Base-by-base conservation (phyloP, 169 alveolate genomes). In the Nephromyces sp. region DNA sequence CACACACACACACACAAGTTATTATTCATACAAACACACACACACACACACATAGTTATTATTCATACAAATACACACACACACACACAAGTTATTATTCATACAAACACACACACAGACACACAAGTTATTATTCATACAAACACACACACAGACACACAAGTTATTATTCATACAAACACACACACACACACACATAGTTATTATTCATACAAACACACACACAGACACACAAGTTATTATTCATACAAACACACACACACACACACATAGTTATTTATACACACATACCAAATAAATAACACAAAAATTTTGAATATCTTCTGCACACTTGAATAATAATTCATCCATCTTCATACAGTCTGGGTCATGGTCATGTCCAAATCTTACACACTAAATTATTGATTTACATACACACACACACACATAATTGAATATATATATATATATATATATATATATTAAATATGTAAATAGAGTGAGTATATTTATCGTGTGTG, bases 301-400 rank as follows among this genome's bases (percentile, higher is more conserved):
- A 25, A 92, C 98, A 65, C 98, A 96, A 81, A 95, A 95, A 68
- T 93, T 93, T 79, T 91, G 87, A 5, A 97, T 96, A 66, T 94
- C 98, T 63, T 95, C 98, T 2, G 98, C 98, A 6, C 93, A 91
- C 70, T 93, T 92, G 81, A 89, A 94, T 6, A 97, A 89, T 52
- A 93, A 82, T 82, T 97, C 99, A 84, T 97, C 99, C 99, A 95
- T 95, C 74, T 94, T 86, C 97, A 97, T 95, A 72, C 99, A 97
- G 72, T 91, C 94, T 25, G 97, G 95, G 79, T 95, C 97, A 86
- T 91, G 91, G 84, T 97, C 99, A 66, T 94, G 98, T 25, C 99
- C 99, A 75, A 97, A 97, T 69, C 99, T 84, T n/a, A 95, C 94
- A 57, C 95, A 91, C 90, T 85, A 52, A 65, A 35, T 51, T 15